Evolutionary conservation across 2,329 filamentous ascomycete species (phyloP), one percentile per base, ranked within the genome.

Genomic region (Scedosporium boydii): DNA sequence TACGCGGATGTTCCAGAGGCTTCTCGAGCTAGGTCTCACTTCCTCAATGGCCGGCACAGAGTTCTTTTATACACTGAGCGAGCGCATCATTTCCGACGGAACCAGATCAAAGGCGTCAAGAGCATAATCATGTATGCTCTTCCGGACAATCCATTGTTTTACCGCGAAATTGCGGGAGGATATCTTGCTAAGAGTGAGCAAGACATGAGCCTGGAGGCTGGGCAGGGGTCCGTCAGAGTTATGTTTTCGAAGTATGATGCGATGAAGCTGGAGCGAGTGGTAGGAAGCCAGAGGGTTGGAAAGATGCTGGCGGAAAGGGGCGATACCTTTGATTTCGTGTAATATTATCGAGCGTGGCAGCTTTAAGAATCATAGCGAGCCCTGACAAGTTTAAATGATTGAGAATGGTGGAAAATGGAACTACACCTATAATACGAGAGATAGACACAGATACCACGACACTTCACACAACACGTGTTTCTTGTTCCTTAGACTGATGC

Each of bases 281-380:
- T 93, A 1, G 95, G 95, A 1, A 90, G 83, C 2, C 85, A 88
- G 76, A 84, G 95, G 65, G 86, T 95, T 6, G 87, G 86, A 16
- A 90, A 86, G 72, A 95, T 99, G 91, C 78, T 97, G 63, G 83
- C 82, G 65, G 91, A 96, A 68, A 86, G 85, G 70, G 87, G 87
- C 3, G 93, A 98, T 82, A 95, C 90, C 1, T 99, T 98, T 83
- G 93, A 96, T 71, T 98, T 98, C 80, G 81, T 96, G 65, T 96
- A 83, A 70, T 65, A n/a, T n/a, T 7, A 34, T 34, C 12, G 55
- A 38, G 29, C 5, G 29, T 34, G 29, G 29, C 29, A 34, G 7
- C 29, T 34, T 7, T 34, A 34, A 34, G 29, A n/a, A 48, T 48
- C 16, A 48, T 10, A 10, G 44, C 14, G 16, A n/a, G 27, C 34